Percentiles rank a stretch among this genome's conserved stretches.
These are phyloP conservation scores for Mucor indicus DNA, from an alignment of 371 early-diverging fungal genomes.

Conservation along the genomic window DNA sequence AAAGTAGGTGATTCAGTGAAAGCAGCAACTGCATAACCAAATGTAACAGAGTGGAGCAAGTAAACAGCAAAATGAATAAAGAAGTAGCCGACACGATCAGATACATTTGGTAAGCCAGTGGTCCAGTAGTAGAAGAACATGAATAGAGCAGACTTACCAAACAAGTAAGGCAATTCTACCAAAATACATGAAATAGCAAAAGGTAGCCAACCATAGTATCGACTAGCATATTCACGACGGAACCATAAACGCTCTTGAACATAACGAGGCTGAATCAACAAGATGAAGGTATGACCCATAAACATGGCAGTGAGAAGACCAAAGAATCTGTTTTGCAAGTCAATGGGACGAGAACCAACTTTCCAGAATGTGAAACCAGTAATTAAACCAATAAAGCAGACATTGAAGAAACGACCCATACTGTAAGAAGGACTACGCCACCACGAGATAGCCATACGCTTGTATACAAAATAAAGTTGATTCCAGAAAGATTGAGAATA, in stretches of 20 bases:
- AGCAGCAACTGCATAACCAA: constrained; percentile 66
- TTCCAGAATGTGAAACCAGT: constrained; percentile 61
- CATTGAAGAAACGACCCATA: constrained; percentile 45
- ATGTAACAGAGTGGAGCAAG: constrained; percentile 55
- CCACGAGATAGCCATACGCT: constrained; percentile 50
- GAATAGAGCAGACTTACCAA: constrained; percentile 45
- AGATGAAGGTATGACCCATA: constrained; percentile 40
- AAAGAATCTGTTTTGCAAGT: constrained; percentile 63
- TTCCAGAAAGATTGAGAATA: constrained; percentile 26
- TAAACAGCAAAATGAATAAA: constrained; percentile 50
- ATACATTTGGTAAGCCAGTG: constrained; percentile 45
- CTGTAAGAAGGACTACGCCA: constrained; percentile 60
- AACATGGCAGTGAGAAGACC: constrained; percentile 62
- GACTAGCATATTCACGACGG: constrained; percentile 60
- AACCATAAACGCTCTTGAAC: constrained; percentile 60
- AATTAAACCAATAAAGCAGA: constrained; percentile 39
- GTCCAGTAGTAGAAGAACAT: constrained; percentile 65
- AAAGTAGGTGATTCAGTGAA: constrained; percentile 56
- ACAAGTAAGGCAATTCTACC: constrained; percentile 50
- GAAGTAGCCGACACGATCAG: constrained; percentile 52
- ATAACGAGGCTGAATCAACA: constrained; percentile 43
- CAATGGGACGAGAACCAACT: constrained; percentile 39
- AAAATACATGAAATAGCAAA: constrained; percentile 48
- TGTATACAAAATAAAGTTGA: constrained; percentile 40
- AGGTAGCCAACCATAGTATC: constrained; percentile 63